These are phyloP conservation scores for Avicennia marina DNA, from an alignment of 257 asterid species.

Conservation along the genomic window DNA sequence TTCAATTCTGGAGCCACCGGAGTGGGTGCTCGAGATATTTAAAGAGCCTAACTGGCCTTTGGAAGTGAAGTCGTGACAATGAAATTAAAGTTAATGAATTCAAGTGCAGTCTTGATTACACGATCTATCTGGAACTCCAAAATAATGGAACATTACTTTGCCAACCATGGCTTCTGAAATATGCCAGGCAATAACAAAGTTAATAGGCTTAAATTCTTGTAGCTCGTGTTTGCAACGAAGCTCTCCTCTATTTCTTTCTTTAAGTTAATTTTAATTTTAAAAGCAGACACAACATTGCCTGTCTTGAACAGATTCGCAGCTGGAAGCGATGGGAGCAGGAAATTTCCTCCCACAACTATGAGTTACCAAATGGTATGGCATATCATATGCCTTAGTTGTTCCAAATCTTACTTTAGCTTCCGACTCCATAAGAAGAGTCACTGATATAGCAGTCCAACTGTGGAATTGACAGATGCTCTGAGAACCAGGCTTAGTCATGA, in stretches of 20 bases:
- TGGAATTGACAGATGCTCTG: conserved; percentile 63
- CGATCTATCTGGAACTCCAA: no score
- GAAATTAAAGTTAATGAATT: no score
- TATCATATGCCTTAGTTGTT: background rate
- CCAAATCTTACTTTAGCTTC: background rate
- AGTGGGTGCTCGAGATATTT: no score
- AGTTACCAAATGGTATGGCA: conserved; percentile 68
- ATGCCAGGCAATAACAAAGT: no score
- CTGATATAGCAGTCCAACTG: conserved; percentile 16
- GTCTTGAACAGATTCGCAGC: conserved; percentile 57
- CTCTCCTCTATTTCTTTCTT: background rate
- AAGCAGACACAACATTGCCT: background rate
- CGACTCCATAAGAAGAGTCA: background rate
- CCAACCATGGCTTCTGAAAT: no score
- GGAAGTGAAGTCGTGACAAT: no score
- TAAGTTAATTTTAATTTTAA: background rate
- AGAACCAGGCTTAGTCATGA: conserved; percentile 90
- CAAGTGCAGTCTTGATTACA: no score
- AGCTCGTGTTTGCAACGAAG: no score
- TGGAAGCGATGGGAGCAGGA: conserved; percentile 97
- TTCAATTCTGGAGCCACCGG: no score
- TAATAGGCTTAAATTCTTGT: no score
- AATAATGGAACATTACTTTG: no score
- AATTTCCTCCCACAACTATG: conserved; percentile 58
- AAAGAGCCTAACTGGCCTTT: no score